Conservation (phyloP, 2,329 filamentous ascomycete species). For the Pseudogymnoascus sp. region DNA sequence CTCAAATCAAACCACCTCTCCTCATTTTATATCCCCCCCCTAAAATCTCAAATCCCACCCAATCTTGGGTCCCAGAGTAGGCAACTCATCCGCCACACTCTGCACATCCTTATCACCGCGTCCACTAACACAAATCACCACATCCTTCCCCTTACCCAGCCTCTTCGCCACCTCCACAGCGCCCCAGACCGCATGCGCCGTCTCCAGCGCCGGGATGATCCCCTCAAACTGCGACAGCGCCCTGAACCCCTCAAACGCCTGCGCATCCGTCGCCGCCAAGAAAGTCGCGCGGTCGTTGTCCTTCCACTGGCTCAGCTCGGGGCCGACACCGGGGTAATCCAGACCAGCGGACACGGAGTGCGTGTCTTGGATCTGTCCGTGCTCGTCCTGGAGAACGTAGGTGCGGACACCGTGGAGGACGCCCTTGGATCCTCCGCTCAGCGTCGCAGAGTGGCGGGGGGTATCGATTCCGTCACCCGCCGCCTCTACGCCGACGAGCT, state of each 20-base stretch:
- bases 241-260: slow-evolving; percentile 83
- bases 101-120: slow-evolving; percentile 98
- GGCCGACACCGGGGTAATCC: slow-evolving; percentile 94
- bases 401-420: slow-evolving; percentile 94
- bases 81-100: slow-evolving; percentile 91
- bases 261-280: slow-evolving; percentile 80
- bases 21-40: slow-evolving; percentile 1
- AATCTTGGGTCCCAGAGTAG: slow-evolving; percentile 80
- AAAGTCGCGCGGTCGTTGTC: slow-evolving; percentile 80
- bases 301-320: slow-evolving; percentile 89
- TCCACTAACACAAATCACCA: slow-evolving; percentile 90
- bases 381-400: slow-evolving; percentile 84
- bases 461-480: slow-evolving; percentile 91
- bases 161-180: slow-evolving; percentile 86
- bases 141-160: slow-evolving; percentile 78
- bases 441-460: slow-evolving; percentile 73
- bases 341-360: slow-evolving; percentile 95
- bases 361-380: slow-evolving; percentile 90
- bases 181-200: slow-evolving; percentile 84
- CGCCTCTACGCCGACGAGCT: slow-evolving; percentile 88
- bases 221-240: slow-evolving; percentile 82
- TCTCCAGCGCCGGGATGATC: slow-evolving; percentile 93
- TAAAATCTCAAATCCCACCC: slow-evolving; percentile 62
- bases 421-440: slow-evolving; percentile 79
- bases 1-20: neutral